Evolutionary conservation across 768 basidiomycete genomes (phyloP), one percentile per base, ranked within the genome.

Genomic region (Leccinellum luteum): DNA sequence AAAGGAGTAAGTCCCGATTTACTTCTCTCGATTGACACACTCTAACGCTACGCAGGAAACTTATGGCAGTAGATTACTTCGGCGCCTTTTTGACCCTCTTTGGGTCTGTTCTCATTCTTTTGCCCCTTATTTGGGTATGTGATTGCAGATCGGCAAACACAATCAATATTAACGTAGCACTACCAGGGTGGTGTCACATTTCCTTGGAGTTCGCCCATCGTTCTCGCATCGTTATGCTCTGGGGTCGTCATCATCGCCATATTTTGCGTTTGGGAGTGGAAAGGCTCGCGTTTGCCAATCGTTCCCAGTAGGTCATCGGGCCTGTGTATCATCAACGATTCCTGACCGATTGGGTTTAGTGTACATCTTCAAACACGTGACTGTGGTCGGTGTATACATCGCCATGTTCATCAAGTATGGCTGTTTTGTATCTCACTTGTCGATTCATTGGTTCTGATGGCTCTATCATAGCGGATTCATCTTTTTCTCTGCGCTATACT

Each of bases 211-310:
- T 89, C 87, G 0, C 80, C 86, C 0, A 75, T 82, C 2, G 85
- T 93, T 53, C 68, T 89, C 32, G 85, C 76, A 0, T 81, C 85
- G 1, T 69, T 90, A 7, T 69, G 82, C 51, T 78, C 83, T 1
- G 85, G 88, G 0, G 55, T 85, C 21, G 51, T 82, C 0, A 79
- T 85, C 13, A 71, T 84, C 7, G 71, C 62, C 0, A 47, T 88
- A 4, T 92, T 91, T 69, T 80, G 88, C 49, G 54, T 83, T 35
- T 89, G 86, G 79, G 90, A 92, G 71, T 85, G 85, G 81, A 86
- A 83, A 68, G 76, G 85, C 1, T 86, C 88, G 2, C 73, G 71
- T 51, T 76, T 91, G 6, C 90, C 90, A 0, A 87, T 90, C 54
- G 82, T 91, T 4, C 89, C 89, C 5, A 85, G 85, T 85, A 63